Evolutionary conservation across 2,329 filamentous ascomycete genomes (phyloP), one percentile per base, ranked within the genome.

Genomic region (Phaeophleospora eucalypticola): DNA sequence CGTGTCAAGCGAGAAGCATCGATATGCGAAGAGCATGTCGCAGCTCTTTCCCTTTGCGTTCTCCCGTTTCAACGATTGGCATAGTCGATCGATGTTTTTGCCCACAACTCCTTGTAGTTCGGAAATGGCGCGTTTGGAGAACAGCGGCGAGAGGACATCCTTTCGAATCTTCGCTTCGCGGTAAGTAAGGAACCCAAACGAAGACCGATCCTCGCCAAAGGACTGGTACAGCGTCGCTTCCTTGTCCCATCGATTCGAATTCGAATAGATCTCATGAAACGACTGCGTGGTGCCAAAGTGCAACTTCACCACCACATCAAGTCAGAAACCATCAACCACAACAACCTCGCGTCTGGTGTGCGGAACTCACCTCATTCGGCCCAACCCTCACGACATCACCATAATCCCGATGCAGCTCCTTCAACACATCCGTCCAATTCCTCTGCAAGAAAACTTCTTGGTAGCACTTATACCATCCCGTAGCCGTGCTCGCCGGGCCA

Each of bases 251-350:
- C 64, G 60, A 37, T 68, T 67, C 34, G 59, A 63, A 41, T 61
- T 60, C 52, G 66, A 69, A 57, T 73, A 73, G 32, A 74, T 73
- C 32, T 69, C 68, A 49, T 69, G 59, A 52, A 72, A 74, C 18
- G 66, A 69, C 7, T 64, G 41, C 1, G 71, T 71, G 15, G 66
- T 61, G 8, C 64, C 64, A 57, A 73, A 73, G 49, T 73, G 69
- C 24, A 73, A 65, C 67, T 72, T 15, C 35, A 32, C 3, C 10
- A 24, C 15, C n/a, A n/a, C 12, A 36, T 34, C 24, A 34, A 43
- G 16, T 7, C 15, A 18, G 18, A 24, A 4, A n/a, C 20, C 3
- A 40, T 27, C 17, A 39, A 14, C 33, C 33, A 19, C 35, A 19
- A 43, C 27, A 24, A 24, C 37, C 27, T 41, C 32, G 29, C n/a